Conservation (phyloP, 1,139 yeast genomes). For the Taphrina communis region DNA sequence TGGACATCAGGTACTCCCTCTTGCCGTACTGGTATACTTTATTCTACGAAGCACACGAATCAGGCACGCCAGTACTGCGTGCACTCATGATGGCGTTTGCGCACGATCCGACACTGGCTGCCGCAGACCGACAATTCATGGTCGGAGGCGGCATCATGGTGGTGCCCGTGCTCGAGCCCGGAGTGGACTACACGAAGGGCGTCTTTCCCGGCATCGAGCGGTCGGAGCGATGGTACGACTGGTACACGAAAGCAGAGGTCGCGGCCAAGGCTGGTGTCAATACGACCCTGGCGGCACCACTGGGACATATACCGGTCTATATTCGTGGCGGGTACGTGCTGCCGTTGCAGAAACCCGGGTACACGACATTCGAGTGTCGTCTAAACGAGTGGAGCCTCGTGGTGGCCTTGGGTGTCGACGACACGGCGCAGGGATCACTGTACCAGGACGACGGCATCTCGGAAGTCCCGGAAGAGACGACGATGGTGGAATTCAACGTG, state of each 20-base stretch:
- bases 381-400: conserved; percentile 51
- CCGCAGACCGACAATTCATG: conserved; percentile 80
- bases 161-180: conserved; percentile 75
- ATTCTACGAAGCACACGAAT: conserved; percentile 65
- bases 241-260: conserved; percentile 51
- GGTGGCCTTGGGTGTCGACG: conserved; percentile 61
- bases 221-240: conserved; percentile 53
- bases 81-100: conserved; percentile 75
- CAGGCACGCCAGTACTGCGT: conserved; percentile 70
- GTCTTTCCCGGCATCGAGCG: conserved; percentile 64
- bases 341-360: conserved; percentile 56
- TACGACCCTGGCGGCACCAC: conserved; percentile 56
- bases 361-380: conserved; percentile 51
- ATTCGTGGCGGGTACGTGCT: conserved; percentile 77
- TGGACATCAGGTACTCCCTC: conserved; percentile 71
- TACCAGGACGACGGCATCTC: conserved; percentile 86
- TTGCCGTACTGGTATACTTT: conserved; percentile 79
- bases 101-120: conserved; percentile 57
- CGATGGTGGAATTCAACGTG: conserved; percentile 51
- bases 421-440: conserved; percentile 63
- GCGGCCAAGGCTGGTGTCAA: conserved; percentile 49
- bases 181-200: conserved; percentile 56
- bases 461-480: conserved; percentile 54
- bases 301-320: conserved; percentile 71
- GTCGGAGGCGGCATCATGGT: conserved; percentile 71